phyloP scores from a whole-genome alignment of 164 flowering plant genomes.

The Kingdonia uniflora region DNA sequence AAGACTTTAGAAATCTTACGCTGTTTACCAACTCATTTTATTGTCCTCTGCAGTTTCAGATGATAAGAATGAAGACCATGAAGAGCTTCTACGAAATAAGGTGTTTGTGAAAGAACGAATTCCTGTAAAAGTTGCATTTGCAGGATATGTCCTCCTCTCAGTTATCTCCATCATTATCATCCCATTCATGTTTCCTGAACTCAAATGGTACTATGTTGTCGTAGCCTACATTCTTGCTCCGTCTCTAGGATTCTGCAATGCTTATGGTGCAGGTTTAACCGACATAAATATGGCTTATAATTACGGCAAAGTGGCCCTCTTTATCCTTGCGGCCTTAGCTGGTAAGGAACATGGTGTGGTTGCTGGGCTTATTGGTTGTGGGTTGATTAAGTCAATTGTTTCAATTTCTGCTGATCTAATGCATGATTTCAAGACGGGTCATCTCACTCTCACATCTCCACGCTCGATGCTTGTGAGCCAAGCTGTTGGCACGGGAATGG shows the following conservation, averaged over 20 bases:
- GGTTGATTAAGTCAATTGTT: conserved; percentile 72
- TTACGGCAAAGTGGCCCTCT: conserved; percentile 86
- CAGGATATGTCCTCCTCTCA: conserved; percentile 53
- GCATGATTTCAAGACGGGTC: conserved; percentile 92
- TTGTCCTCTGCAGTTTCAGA: conserved; percentile 24
- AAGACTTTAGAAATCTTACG: too few relatives aligned
- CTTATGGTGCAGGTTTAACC: conserved; percentile 89
- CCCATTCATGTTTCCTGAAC: conserved; percentile 72
- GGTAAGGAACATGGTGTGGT: conserved; percentile 13
- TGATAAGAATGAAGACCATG: conserved; percentile 17
- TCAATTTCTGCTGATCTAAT: conserved; percentile 75
- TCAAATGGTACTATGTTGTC: conserved; percentile 80
- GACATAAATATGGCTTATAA: conserved; percentile 94
- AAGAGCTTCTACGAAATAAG: conserved; percentile 46
- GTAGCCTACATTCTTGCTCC: conserved; percentile 82
- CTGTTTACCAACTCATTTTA: background rate
- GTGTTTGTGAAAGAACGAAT: conserved; percentile 60
- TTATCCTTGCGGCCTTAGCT: conserved; percentile 23
- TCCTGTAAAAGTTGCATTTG: conserved; percentile 65
- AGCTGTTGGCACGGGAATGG: conserved; percentile 81
- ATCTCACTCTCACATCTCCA: conserved; percentile 85
- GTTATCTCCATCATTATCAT: conserved; percentile 56
- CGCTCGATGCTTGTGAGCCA: conserved; percentile 83
- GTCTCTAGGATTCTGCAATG: conserved; percentile 82
- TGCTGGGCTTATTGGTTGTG: conserved; percentile 86